Percentiles rank a stretch among this genome's conserved stretches.
Evolutionary conservation across 495 filamentous ascomycete genomes (phyloP).

Genomic region (Cercophora sp.): DNA sequence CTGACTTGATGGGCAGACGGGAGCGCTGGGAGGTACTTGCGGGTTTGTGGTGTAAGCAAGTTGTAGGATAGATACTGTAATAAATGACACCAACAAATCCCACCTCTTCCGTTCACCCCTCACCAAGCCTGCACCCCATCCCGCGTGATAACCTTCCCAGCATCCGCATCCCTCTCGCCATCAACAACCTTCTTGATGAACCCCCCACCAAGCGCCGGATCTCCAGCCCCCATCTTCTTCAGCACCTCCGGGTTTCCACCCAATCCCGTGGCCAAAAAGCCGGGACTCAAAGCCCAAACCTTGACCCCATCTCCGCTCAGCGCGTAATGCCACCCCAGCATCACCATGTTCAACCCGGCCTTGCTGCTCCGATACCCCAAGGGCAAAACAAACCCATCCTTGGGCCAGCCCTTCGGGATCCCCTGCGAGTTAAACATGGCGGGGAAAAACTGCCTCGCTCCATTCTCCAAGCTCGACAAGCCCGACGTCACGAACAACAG

Average conservation of each 20-base stretch:
- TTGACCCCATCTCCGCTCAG: constrained; percentile 59
- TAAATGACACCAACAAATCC: too few relatives aligned
- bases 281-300: constrained; percentile 52
- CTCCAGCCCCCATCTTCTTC: constrained; percentile 30
- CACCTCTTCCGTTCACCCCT: too few relatives aligned
- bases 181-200: constrained; percentile 45
- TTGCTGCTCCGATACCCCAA: constrained; percentile 51
- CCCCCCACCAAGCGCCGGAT: constrained; percentile 40
- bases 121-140: constrained; percentile 20
- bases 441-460: constrained; percentile 23
- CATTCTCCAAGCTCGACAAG: constrained; percentile 24
- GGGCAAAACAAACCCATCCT: constrained; percentile 31
- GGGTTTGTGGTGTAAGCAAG: too few relatives aligned
- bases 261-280: constrained; percentile 53
- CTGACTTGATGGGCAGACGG: too few relatives aligned
- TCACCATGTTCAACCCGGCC: constrained; percentile 63
- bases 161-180: constrained; percentile 46
- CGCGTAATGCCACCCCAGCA: constrained; percentile 52
- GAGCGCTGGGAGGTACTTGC: too few relatives aligned
- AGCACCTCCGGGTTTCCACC: constrained; percentile 15
- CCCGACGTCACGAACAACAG: constrained; percentile 42
- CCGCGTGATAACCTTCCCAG: constrained; percentile 38
- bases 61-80: too few relatives aligned
- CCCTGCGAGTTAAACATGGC: constrained; percentile 9
- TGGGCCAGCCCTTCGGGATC: constrained; percentile 39